A percentile compares a stretch with the other conserved stretches of the same genome.
phyloP scores from a whole-genome alignment of 2,329 filamentous ascomycete species.

The Aspergillaceae sp. region DNA sequence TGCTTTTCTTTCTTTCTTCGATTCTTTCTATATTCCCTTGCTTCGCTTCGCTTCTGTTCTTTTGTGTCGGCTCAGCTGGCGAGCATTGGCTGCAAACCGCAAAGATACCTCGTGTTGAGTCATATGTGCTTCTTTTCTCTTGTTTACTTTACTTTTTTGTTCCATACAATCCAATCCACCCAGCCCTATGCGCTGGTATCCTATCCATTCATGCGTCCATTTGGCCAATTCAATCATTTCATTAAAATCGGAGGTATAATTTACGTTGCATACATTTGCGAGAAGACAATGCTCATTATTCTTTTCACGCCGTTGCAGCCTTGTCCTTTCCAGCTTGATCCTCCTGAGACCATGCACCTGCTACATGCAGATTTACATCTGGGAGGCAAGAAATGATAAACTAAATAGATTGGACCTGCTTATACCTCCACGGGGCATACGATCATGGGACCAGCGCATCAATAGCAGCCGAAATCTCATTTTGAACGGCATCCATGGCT shows the following conservation, averaged over 20 bases:
- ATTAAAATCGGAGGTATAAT: conserved; percentile 11
- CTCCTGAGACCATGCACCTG: too few species aligned
- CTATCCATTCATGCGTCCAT: background rate
- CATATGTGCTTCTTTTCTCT: conserved; percentile 9
- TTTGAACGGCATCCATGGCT: conserved; percentile 48
- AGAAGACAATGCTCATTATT: too few species aligned
- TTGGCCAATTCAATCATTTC: background rate
- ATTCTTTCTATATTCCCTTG: background rate
- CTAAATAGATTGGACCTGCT: too few species aligned
- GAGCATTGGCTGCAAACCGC: background rate
- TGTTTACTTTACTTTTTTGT: conserved; percentile 9
- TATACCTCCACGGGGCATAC: too few species aligned
- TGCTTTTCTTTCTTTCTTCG: conserved; percentile 4
- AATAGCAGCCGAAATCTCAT: conserved; percentile 48
- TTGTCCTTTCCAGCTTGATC: too few species aligned
- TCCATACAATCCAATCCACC: background rate
- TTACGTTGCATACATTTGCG: conserved; percentile 2
- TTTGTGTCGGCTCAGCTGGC: background rate
- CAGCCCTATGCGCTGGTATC: conserved; percentile 6
- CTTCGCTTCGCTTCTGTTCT: background rate
- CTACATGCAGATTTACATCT: too few species aligned
- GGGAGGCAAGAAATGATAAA: too few species aligned
- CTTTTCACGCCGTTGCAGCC: too few species aligned
- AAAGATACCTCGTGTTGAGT: conserved; percentile 27
- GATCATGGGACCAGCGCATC: conserved; percentile 31